These are phyloP conservation scores for Porogramme epimiltina DNA, from an alignment of 1,284 basidiomycete species.

Conservation along the genomic window DNA sequence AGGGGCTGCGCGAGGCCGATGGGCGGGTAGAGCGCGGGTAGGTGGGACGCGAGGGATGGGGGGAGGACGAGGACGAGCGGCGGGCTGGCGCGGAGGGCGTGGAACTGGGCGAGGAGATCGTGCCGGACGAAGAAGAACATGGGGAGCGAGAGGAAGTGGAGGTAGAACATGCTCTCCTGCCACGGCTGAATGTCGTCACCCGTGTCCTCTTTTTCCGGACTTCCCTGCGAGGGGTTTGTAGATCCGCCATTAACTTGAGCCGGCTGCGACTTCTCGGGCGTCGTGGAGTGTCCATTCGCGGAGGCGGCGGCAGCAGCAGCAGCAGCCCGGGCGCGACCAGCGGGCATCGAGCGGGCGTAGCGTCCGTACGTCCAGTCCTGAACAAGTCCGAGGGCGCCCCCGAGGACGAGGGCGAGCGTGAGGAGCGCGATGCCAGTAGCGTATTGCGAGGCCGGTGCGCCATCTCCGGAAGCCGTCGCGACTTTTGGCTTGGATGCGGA, in stretches of 20 bases:
- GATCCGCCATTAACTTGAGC: neutral
- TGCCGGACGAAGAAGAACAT: constrained; percentile 64
- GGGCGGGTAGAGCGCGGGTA: constrained; percentile 6
- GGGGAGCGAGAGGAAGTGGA: constrained; percentile 75
- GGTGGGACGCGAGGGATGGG: constrained; percentile 16
- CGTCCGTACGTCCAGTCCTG: constrained; percentile 82
- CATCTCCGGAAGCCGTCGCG: neutral
- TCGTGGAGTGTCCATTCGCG: neutral
- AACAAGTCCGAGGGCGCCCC: constrained; percentile 81
- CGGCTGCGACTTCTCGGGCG: neutral
- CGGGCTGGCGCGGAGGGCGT: constrained; percentile 45
- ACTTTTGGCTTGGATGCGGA: constrained; percentile 52
- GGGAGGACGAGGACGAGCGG: constrained; percentile 21
- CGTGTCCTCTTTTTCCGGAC: constrained; percentile 2
- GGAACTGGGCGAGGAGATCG: constrained; percentile 54
- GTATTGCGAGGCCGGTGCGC: constrained; percentile 46
- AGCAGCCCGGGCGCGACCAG: neutral
- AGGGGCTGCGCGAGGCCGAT: constrained; percentile 13
- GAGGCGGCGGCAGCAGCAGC: neutral
- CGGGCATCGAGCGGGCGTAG: constrained; percentile 48
- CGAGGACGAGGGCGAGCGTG: constrained; percentile 75
- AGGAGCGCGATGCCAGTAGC: constrained; percentile 75
- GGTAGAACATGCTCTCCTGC: constrained; percentile 93
- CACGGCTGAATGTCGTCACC: constrained; percentile 50
- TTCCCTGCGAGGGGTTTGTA: no score